Conservation (phyloP, 495 filamentous ascomycete genomes). For the Gamarada debralockiae region DNA sequence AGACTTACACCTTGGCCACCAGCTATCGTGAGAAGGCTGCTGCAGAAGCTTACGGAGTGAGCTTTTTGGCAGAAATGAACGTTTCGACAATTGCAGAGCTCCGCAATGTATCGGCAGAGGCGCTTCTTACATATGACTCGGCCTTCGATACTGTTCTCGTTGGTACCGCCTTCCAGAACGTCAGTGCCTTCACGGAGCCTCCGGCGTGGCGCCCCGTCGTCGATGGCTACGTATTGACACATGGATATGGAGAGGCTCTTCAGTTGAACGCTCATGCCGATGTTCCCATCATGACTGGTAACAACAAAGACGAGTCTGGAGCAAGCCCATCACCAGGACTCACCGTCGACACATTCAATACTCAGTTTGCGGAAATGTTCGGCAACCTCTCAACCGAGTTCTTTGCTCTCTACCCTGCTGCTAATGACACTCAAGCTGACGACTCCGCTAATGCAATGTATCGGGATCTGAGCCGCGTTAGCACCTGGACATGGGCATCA, state of each 20-base stretch:
- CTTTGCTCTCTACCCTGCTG: neutral
- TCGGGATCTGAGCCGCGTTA: neutral
- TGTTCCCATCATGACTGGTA: slow-evolving; percentile 1
- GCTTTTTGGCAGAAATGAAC: neutral
- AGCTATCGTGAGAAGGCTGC: neutral
- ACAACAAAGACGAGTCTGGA: neutral
- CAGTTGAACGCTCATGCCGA: neutral
- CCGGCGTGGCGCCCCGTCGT: neutral
- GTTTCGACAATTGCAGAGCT: slow-evolving; percentile 1
- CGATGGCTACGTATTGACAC: neutral
- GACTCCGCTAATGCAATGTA: neutral
- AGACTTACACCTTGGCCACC: neutral
- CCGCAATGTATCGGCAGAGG: neutral
- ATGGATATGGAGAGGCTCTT: neutral
- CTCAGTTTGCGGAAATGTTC: neutral
- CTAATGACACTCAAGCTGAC: neutral
- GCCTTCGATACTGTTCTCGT: neutral
- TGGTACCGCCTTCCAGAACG: neutral
- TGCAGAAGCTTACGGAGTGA: neutral
- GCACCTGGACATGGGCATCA: neutral
- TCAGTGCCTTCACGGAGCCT: neutral
- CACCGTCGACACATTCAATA: neutral
- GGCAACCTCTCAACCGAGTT: slow-evolving; percentile 2
- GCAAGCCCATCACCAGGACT: neutral
- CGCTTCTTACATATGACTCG: neutral